Evolutionary conservation across 148 eudicot genomes (phyloP).

Genomic region (Camellia lanceoleosa): DNA sequence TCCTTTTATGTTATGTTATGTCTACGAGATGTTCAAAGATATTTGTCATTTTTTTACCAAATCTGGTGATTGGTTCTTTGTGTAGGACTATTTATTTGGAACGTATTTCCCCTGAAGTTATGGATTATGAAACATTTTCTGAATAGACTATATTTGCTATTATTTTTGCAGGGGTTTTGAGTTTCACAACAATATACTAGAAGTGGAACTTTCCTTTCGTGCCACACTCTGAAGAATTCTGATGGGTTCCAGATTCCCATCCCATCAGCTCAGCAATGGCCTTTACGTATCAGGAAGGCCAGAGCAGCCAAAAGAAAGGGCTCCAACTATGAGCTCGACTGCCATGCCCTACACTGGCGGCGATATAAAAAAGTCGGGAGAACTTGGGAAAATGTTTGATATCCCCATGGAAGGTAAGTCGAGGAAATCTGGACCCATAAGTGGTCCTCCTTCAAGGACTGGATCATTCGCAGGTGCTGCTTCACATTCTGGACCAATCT

Average conservation of each 20-base stretch:
- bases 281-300: constrained; percentile 90
- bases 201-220: background rate
- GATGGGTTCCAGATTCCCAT: constrained; percentile 93
- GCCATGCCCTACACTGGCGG: constrained; percentile 97
- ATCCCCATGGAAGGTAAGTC: constrained; percentile 70
- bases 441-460: constrained; percentile 64
- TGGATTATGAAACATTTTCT: background rate
- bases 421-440: constrained; percentile 82
- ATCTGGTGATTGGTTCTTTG: background rate
- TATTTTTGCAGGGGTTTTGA: background rate
- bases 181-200: background rate
- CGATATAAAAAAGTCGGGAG: constrained; percentile 91
- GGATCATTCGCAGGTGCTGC: constrained; percentile 79
- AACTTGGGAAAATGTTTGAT: constrained; percentile 95
- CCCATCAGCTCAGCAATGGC: constrained; percentile 92
- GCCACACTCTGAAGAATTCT: constrained; percentile 11
- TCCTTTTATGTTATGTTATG: background rate
- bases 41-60: background rate
- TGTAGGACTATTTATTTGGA: background rate
- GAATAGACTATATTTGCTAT: background rate
- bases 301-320: constrained; percentile 91
- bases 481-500: constrained; percentile 83
- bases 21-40: background rate
- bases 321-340: constrained; percentile 85
- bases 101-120: background rate